A percentile compares a stretch with the other conserved stretches of the same genome.
Evolutionary conservation across 495 filamentous ascomycete genomes (phyloP).

Genomic region (Penicillium macrosclerotiorum): DNA sequence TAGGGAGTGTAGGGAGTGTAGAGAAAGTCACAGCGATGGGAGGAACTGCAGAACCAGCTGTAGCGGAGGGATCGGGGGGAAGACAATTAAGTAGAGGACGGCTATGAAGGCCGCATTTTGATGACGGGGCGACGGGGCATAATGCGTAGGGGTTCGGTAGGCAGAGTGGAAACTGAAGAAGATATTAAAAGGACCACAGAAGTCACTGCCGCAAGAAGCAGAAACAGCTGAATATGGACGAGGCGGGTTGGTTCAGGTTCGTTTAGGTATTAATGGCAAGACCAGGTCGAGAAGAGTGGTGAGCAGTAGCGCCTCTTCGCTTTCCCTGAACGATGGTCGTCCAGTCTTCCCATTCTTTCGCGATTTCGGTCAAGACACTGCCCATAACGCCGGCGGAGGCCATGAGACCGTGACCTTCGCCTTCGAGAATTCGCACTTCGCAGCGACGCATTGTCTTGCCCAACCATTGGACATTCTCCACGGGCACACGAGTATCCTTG

Average conservation of each 20-base stretch:
- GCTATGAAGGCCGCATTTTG: too few species aligned
- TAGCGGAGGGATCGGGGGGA: too few species aligned
- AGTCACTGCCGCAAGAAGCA: constrained; percentile 35
- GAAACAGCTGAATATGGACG: too few species aligned
- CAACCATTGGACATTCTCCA: constrained; percentile 93
- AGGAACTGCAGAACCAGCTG: too few species aligned
- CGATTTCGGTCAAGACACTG: constrained; percentile 87
- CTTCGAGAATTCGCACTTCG: constrained; percentile 87
- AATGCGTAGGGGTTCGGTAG: too few species aligned
- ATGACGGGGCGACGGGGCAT: too few species aligned
- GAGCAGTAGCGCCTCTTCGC: constrained; percentile 32
- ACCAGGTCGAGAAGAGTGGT: constrained; percentile 18
- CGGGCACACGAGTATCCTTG: constrained; percentile 85
- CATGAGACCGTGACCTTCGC: constrained; percentile 96
- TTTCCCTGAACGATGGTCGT: constrained; percentile 58
- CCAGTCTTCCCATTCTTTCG: constrained; percentile 95
- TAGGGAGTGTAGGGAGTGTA: background rate
- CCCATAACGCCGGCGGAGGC: constrained; percentile 92
- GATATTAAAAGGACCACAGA: constrained; percentile 28
- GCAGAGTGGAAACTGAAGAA: too few species aligned
- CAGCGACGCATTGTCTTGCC: constrained; percentile 89
- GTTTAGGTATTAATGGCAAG: constrained; percentile 19
- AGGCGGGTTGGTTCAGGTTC: background rate
- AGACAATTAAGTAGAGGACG: too few species aligned
- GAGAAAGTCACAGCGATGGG: background rate